Evolutionary conservation across 2,329 filamentous ascomycete genomes (phyloP).

Genomic region (Chlorencoelia australis): DNA sequence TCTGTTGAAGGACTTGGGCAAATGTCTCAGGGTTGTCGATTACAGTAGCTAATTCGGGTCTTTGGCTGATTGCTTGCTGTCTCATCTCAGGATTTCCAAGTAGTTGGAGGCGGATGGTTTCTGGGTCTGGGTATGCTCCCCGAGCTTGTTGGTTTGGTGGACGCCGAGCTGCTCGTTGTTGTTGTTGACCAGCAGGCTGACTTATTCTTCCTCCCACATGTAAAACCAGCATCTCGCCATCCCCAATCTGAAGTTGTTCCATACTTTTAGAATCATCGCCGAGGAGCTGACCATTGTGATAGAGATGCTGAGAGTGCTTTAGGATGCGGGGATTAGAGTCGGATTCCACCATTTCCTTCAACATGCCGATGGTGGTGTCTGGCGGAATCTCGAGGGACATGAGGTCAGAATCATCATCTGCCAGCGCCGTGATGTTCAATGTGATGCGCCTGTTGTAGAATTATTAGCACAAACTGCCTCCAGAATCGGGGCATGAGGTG

Average conservation of each 20-base stretch:
- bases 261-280: conserved; percentile 71
- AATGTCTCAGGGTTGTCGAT: conserved; percentile 71
- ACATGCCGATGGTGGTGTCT: conserved; percentile 72
- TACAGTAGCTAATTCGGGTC: conserved; percentile 67
- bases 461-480: too few relatives aligned
- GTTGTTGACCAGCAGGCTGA: conserved; percentile 28
- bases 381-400: conserved; percentile 73
- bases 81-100: conserved; percentile 68
- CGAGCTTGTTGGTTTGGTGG: conserved; percentile 23
- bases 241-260: conserved; percentile 66
- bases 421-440: conserved; percentile 69
- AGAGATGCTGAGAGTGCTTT: conserved; percentile 67
- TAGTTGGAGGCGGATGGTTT: conserved; percentile 73
- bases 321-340: conserved; percentile 73
- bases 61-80: conserved; percentile 58
- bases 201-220: conserved; percentile 57
- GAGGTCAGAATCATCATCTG: conserved; percentile 53
- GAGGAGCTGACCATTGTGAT: conserved; percentile 79
- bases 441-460: conserved; percentile 84
- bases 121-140: conserved; percentile 50
- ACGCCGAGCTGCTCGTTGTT: conserved; percentile 23
- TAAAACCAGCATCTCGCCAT: conserved; percentile 88
- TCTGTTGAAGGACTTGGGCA: conserved; percentile 57
- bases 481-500: too few relatives aligned
- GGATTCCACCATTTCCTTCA: conserved; percentile 81